A percentile compares a stretch with the other conserved stretches of the same genome.
These are phyloP conservation scores for Calendula officinalis DNA, from an alignment of 129 eudicot genomes.

Conservation along the genomic window DNA sequence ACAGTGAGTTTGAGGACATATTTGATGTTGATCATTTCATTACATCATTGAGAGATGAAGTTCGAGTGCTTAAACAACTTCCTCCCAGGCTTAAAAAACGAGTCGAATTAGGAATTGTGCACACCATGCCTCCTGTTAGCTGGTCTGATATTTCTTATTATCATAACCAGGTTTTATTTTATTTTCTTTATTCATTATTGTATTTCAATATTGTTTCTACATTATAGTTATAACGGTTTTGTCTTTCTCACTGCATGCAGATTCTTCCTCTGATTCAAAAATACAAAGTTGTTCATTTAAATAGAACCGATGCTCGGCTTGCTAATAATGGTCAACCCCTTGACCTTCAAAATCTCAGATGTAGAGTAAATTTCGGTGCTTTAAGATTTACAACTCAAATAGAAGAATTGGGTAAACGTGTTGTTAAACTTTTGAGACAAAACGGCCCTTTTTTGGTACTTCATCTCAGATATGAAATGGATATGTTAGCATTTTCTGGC, in stretches of 20 bases:
- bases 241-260: conserved; percentile 37
- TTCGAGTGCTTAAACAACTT: conserved; percentile 65
- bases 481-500: conserved; percentile 97
- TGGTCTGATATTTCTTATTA: conserved; percentile 97
- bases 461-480: conserved; percentile 98
- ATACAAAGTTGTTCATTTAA: conserved; percentile 86
- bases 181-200: neutral
- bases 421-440: conserved; percentile 67
- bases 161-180: conserved; percentile 53
- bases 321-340: conserved; percentile 83
- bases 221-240: neutral
- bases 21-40: conserved; percentile 98
- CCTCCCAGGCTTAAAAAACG: conserved; percentile 78
- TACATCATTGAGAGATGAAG: conserved; percentile 92
- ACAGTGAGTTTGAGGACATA: conserved; percentile 93
- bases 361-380: conserved; percentile 82
- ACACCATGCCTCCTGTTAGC: conserved; percentile 82
- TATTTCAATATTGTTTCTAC: conserved; percentile 2
- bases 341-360: conserved; percentile 81
- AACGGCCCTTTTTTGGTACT: conserved; percentile 91
- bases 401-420: conserved; percentile 85
- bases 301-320: conserved; percentile 95
- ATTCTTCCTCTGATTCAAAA: conserved; percentile 86
- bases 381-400: conserved; percentile 82
- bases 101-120: conserved; percentile 30